phyloP scores from a whole-genome alignment of 108 stramenopile genomes.

The Stephanodiscus minutulus region DNA sequence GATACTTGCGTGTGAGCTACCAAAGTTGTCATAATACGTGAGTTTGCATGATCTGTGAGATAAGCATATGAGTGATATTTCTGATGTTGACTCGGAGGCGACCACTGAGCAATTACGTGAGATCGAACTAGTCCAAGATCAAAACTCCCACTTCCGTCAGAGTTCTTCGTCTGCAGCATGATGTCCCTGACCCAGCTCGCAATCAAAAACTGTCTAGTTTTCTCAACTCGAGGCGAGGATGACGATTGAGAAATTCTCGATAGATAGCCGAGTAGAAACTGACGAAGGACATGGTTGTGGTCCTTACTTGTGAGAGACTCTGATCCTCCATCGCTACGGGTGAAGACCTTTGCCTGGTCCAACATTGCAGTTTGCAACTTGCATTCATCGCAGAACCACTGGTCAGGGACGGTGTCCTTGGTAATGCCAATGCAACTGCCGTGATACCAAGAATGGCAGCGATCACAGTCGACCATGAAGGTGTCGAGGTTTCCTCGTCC shows the following conservation, averaged over 20 bases:
- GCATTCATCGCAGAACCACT: constrained; percentile 88
- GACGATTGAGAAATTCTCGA: constrained; percentile 35
- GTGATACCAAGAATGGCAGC: constrained; percentile 80
- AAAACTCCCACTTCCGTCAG: constrained; percentile 25
- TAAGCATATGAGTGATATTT: constrained; percentile 17
- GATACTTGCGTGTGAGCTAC: constrained; percentile 58
- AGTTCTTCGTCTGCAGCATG: constrained; percentile 18
- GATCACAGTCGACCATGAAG: constrained; percentile 88
- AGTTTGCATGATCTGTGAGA: constrained; percentile 70
- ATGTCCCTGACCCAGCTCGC: constrained; percentile 75
- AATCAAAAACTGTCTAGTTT: constrained; percentile 66
- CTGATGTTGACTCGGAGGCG: constrained; percentile 18
- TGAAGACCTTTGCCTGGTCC: constrained; percentile 51
- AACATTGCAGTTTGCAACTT: constrained; percentile 59
- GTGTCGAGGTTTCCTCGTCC: constrained; percentile 52
- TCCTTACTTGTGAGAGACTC: constrained; percentile 28
- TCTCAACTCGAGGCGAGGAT: constrained; percentile 42
- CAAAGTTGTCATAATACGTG: constrained; percentile 65
- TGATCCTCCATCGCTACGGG: constrained; percentile 14
- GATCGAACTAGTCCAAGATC: constrained; percentile 41
- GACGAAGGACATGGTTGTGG: constrained; percentile 62
- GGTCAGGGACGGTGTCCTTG: constrained; percentile 63
- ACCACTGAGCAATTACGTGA: constrained; percentile 59
- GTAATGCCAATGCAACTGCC: constrained; percentile 72
- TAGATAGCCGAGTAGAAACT: constrained; percentile 67